These are phyloP conservation scores for Coemansia sp. DNA, from an alignment of 192 early-diverging fungal species.

Conservation along the genomic window DNA sequence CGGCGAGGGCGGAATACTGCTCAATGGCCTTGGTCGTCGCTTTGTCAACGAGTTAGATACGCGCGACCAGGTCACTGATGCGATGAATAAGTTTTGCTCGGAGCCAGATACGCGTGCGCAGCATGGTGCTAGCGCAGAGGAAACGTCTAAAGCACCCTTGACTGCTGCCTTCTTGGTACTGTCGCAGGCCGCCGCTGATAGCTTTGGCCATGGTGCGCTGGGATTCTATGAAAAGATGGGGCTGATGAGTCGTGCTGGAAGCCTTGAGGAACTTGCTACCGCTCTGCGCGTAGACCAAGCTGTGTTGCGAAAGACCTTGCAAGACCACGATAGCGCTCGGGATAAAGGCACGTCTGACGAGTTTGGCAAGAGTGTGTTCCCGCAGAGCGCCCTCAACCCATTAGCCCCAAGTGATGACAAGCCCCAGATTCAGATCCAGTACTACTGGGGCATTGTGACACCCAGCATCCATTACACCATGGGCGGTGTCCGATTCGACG, in stretches of 20 bases:
- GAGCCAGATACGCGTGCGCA: constrained; percentile 16
- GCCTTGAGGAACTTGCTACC: constrained; percentile 16
- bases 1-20: constrained; percentile 86
- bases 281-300: constrained; percentile 56
- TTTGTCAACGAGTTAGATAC: constrained; percentile 94
- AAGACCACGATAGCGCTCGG: constrained; percentile 64
- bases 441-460: constrained; percentile 73
- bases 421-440: constrained; percentile 30
- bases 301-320: constrained; percentile 25
- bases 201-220: constrained; percentile 48
- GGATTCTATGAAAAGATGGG: constrained; percentile 54
- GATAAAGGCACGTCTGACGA: constrained; percentile 61
- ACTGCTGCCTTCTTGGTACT: constrained; percentile 51
- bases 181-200: constrained; percentile 41
- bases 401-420: not conserved
- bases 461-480: constrained; percentile 90
- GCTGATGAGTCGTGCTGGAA: constrained; percentile 27
- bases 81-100: constrained; percentile 74
- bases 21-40: constrained; percentile 80
- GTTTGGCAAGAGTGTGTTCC: constrained; percentile 74
- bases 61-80: constrained; percentile 90
- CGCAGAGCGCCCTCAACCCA: constrained; percentile 59
- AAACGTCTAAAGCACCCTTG: not conserved
- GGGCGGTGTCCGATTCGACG: constrained; percentile 61
- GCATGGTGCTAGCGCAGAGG: constrained; percentile 3